Evolutionary conservation across 140 eudicot species (phyloP), one percentile per base, ranked within the genome.

Genomic region (Senecio squalidus): DNA sequence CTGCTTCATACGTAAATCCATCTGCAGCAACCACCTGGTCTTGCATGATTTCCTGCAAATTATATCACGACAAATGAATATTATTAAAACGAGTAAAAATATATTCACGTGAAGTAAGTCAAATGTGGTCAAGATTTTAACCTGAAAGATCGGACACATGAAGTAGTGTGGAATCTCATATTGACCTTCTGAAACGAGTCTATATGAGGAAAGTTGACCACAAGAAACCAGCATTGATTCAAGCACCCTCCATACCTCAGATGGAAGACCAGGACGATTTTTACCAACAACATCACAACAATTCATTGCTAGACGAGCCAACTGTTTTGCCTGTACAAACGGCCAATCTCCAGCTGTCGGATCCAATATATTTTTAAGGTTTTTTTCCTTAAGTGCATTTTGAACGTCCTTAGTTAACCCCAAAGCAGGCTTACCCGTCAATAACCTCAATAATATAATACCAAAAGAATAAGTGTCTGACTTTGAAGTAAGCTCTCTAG

Each of bases 301-400:
- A 45, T 84, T 70, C 58, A 87, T 21, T 57, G 86, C 98, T 9
- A 84, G 15, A 58, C 69, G 82, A 73, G 87, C 96, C 84, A 92
- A 48, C 76, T 87, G 96, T 67, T 82, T 78, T 1, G 98, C 98
- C 54, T 77, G 96, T 58, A 84, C 86, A 76, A 84, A 84, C n/a
- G 98, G 98, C 98, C 98, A 92, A 30, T 92, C 93, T 29, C 98
- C 98, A 45, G 98, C 98, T 20, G 95, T 74, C 13, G 86, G 81
- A 62, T 92, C 98, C 67, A 92, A 44, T 9, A 87, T 23, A 47
- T 51, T 52, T 14, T 84, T 74, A 75, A 92, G 41, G 11, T 77
- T 66, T 21, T 80, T 94, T 6, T 84, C 72, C 57, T 76, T 80
- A 31, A 87, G 55, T 14, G 98, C 96, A 48, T 54, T 55, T 28